A percentile compares a stretch with the other conserved stretches of the same genome.
These are phyloP conservation scores for Styphnolobium japonicum DNA, from an alignment of 306 rosid genomes.

Conservation along the genomic window DNA sequence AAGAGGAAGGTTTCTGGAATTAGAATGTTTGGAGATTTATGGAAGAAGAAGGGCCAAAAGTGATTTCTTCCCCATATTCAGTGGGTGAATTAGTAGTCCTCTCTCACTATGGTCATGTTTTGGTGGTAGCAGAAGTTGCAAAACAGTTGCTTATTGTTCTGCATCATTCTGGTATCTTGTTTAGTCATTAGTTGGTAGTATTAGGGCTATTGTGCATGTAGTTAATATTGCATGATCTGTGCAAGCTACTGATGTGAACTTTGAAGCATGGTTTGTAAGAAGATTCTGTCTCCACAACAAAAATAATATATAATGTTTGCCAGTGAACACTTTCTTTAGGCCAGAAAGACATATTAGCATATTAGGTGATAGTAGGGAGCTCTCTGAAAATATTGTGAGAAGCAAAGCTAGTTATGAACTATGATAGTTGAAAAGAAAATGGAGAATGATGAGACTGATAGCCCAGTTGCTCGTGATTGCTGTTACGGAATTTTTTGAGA, in stretches of 20 bases:
- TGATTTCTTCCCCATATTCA: constrained; percentile 13
- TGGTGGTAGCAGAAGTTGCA: constrained; percentile 25
- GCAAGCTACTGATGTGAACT: background rate
- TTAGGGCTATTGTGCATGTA: constrained; percentile 23
- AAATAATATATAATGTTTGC: no score
- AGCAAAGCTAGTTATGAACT: no score
- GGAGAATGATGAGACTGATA: no score
- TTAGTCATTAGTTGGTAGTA: constrained; percentile 24
- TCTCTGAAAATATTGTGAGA: no score
- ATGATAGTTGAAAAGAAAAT: no score
- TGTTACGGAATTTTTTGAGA: no score
- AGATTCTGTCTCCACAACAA: background rate
- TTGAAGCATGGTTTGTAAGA: background rate
- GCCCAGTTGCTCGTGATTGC: no score
- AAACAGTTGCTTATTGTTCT: constrained; percentile 58
- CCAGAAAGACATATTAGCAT: no score
- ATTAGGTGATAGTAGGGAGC: no score
- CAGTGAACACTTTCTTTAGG: no score
- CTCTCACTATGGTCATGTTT: constrained; percentile 25
- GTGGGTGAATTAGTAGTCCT: background rate
- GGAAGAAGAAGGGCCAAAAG: constrained; percentile 82
- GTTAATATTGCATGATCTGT: constrained; percentile 11
- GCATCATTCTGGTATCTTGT: constrained; percentile 17
- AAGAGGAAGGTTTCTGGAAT: constrained; percentile 82
- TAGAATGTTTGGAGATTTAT: constrained; percentile 81